Base-by-base conservation (phyloP, 2,329 filamentous ascomycete genomes). In the Fusarium sp. region DNA sequence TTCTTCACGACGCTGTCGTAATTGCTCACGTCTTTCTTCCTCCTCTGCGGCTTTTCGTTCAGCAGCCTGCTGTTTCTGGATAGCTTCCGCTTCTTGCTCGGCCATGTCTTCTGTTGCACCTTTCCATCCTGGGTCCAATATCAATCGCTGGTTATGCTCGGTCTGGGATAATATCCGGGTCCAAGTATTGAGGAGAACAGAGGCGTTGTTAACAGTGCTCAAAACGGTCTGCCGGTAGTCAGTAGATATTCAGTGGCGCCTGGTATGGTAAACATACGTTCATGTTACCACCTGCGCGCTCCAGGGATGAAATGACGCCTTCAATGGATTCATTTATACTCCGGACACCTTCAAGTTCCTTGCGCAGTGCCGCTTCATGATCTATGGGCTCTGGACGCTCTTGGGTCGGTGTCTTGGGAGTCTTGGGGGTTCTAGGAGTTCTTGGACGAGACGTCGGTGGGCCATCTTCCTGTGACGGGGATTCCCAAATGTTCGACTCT, bases 131-230 rank as follows among this genome's bases (percentile, higher is more conserved):
- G 94, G 92, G 76, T 97, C 92, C 47, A 98, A 86, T 46, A 99
- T 91, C 53, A 99, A 84, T 25, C 96, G 90, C 80, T 98, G 94
- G 78, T 97, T 98, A 81, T 99, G 96, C 81, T 99, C 96, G 7
- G 96, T 98, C 80, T 99, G 96, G 9, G 94, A 96, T 15, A 99
- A 88, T 71, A 99, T 98, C 55, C 94, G 91, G 11, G 94, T 97
- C 95, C 95, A 99, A 18, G 94, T 97, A 75, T 97, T 94, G 32
- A 99, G 89, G 16, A 99, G 87, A 2, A 92, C 92, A 16, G 94
- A 97, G 6, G 96, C 94, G 58, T 94, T 95, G 71, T 88, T 87
- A 44, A 98, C 94, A 5, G 96, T 98, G 67, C 88, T 87, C 57
- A 92, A 92, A 38, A 98, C 94, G 25, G 92, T 97, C 92, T 80